Percentiles rank a stretch among this genome's conserved stretches.
Conservation (phyloP, 805 yeast species). For the Pichia nakasei region DNA sequence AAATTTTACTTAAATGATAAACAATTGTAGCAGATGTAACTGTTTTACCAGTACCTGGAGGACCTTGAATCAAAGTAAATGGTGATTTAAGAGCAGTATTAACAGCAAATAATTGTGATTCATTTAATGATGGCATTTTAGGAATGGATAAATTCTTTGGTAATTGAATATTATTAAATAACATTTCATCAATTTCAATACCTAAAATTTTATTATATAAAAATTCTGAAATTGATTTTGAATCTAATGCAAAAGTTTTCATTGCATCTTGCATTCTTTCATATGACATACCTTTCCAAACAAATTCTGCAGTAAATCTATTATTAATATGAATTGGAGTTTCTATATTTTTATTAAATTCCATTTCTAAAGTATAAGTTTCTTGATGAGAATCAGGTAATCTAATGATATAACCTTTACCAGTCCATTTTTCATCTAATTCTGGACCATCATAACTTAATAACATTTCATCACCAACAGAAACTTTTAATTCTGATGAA, state of each 20-base stretch:
- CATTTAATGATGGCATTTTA: slow-evolving; percentile 60
- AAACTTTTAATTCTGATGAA: slow-evolving; percentile 53
- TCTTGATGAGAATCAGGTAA: slow-evolving; percentile 61
- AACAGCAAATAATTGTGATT: slow-evolving; percentile 75
- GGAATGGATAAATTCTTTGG: slow-evolving; percentile 59
- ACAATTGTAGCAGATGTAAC: slow-evolving; percentile 87
- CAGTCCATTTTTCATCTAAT: slow-evolving; percentile 56
- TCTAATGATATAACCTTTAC: slow-evolving; percentile 60
- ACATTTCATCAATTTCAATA: slow-evolving; percentile 58
- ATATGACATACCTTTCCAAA: slow-evolving; percentile 82
- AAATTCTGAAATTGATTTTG: slow-evolving; percentile 61
- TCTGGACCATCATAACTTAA: slow-evolving; percentile 51
- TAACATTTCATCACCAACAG: slow-evolving; percentile 78
- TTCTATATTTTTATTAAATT: slow-evolving; percentile 26
- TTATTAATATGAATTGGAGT: slow-evolving; percentile 55
- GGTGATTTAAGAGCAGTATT: slow-evolving; percentile 60
- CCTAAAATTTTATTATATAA: slow-evolving; percentile 76
- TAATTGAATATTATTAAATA: slow-evolving; percentile 51
- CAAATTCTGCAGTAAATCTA: slow-evolving; percentile 76
- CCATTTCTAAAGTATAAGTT: slow-evolving; percentile 64
- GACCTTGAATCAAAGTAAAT: slow-evolving; percentile 81
- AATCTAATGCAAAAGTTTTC: slow-evolving; percentile 58
- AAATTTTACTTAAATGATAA: slow-evolving; percentile 58
- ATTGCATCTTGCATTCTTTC: slow-evolving; percentile 79
- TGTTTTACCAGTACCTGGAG: slow-evolving; percentile 96